Percentiles rank a stretch among this genome's conserved stretches.
phyloP scores from a whole-genome alignment of 2,329 filamentous ascomycete genomes.

The Coleophoma crateriformis region DNA sequence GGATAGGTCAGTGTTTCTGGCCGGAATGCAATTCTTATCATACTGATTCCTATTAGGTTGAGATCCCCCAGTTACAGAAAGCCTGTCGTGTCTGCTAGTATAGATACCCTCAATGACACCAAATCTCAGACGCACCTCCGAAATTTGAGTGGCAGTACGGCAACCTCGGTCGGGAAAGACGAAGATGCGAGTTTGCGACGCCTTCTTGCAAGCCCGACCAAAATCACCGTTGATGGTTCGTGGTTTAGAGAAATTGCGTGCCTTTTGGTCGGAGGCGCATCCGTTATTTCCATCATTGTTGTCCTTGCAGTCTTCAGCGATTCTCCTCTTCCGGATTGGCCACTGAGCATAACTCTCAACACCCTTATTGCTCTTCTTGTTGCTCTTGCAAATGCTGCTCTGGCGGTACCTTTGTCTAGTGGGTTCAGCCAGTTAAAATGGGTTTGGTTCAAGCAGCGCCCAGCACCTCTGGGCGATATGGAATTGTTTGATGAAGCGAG shows the following conservation, averaged over 20 bases:
- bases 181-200: background rate
- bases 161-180: background rate
- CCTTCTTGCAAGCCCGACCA: background rate
- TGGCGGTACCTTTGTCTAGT: background rate
- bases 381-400: background rate
- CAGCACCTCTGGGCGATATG: background rate
- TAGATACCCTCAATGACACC: background rate
- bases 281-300: constrained; percentile 19
- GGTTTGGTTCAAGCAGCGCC: constrained; percentile 6
- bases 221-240: background rate
- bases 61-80: background rate
- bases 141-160: background rate
- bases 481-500: constrained; percentile 1
- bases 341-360: constrained; percentile 26
- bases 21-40: background rate
- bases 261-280: background rate
- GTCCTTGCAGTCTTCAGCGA: constrained; percentile 24
- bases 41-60: background rate
- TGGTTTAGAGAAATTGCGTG: background rate
- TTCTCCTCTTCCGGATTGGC: constrained; percentile 23
- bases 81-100: background rate
- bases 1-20: background rate
- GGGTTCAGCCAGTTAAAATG: constrained; percentile 7
- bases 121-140: background rate
- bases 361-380: constrained; percentile 22